Percentiles rank a stretch among this genome's conserved stretches.
phyloP scores from a whole-genome alignment of 164 flowering plant genomes.

The Sextonia rubra region DNA sequence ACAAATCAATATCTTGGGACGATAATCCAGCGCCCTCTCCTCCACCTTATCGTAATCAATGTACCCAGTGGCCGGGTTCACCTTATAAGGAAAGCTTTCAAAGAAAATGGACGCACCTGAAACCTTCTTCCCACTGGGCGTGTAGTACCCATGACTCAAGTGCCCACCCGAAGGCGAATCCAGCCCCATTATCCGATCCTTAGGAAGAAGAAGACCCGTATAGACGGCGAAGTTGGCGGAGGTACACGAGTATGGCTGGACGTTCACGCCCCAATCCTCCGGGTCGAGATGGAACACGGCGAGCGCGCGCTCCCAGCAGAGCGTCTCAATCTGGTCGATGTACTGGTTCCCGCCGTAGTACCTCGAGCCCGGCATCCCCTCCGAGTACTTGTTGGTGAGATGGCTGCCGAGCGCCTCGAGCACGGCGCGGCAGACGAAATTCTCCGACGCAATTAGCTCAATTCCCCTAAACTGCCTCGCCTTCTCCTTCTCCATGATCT shows the following conservation, averaged over 20 bases:
- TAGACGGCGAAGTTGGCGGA: constrained; percentile 88
- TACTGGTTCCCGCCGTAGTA: constrained; percentile 73
- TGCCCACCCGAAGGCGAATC: constrained; percentile 93
- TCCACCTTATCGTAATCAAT: constrained; percentile 81
- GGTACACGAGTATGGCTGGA: constrained; percentile 88
- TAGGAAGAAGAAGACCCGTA: constrained; percentile 59
- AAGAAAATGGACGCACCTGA: constrained; percentile 84
- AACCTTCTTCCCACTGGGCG: constrained; percentile 68
- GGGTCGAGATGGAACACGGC: constrained; percentile 63
- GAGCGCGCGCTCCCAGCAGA: constrained; percentile 72
- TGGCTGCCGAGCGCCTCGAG: constrained; percentile 76
- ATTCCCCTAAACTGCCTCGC: constrained; percentile 56
- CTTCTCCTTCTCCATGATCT: constrained; percentile 76
- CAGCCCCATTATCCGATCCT: constrained; percentile 88
- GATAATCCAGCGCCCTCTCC: constrained; percentile 72
- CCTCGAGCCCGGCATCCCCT: constrained; percentile 73
- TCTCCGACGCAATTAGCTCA: constrained; percentile 76
- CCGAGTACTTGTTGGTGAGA: constrained; percentile 76
- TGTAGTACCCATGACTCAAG: constrained; percentile 82
- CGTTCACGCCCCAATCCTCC: constrained; percentile 87
- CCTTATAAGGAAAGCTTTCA: constrained; percentile 73
- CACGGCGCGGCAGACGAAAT: constrained; percentile 66
- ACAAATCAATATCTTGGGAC: constrained; percentile 79
- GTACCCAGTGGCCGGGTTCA: constrained; percentile 71
- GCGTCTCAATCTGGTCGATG: constrained; percentile 74